Evolutionary conservation across 2,329 filamentous ascomycete genomes (phyloP).

Genomic region (Ophiostoma piceae): DNA sequence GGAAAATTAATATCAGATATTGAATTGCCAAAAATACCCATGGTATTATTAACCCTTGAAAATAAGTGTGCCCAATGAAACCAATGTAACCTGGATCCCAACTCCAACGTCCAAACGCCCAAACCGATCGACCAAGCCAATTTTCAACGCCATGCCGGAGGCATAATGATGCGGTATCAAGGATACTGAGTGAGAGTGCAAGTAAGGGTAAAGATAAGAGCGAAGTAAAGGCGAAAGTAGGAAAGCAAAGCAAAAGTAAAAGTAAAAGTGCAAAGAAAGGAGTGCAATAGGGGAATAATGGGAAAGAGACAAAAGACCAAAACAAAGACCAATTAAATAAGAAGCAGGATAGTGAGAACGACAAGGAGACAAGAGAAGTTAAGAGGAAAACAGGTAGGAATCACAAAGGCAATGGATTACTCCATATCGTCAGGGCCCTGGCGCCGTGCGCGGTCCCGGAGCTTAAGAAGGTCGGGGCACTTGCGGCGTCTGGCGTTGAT

Average conservation of each 20-base stretch:
- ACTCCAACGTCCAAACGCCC: background rate
- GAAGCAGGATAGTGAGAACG: background rate
- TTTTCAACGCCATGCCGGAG: slow-evolving; percentile 3
- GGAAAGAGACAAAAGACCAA: background rate
- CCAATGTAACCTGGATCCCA: background rate
- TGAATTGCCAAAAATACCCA: background rate
- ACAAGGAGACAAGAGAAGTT: background rate
- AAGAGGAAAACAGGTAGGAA: background rate
- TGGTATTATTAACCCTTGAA: background rate
- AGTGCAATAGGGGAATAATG: background rate
- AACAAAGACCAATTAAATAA: background rate
- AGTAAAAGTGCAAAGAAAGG: background rate
- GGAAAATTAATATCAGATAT: background rate
- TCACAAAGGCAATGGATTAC: background rate
- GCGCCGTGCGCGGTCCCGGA: slow-evolving; percentile 44
- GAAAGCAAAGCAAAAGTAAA: background rate
- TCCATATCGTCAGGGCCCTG: background rate
- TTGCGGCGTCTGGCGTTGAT: slow-evolving; percentile 69
- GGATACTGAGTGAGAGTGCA: too few species aligned
- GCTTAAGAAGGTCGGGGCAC: slow-evolving; percentile 55
- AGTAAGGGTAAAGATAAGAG: too few species aligned
- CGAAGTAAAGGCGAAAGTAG: too few species aligned
- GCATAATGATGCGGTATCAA: slow-evolving; percentile 4
- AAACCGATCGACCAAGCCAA: background rate
- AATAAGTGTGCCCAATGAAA: background rate